Conservation (phyloP, 352 stramenopile genomes). For the Phytophthora kernoviae region DNA sequence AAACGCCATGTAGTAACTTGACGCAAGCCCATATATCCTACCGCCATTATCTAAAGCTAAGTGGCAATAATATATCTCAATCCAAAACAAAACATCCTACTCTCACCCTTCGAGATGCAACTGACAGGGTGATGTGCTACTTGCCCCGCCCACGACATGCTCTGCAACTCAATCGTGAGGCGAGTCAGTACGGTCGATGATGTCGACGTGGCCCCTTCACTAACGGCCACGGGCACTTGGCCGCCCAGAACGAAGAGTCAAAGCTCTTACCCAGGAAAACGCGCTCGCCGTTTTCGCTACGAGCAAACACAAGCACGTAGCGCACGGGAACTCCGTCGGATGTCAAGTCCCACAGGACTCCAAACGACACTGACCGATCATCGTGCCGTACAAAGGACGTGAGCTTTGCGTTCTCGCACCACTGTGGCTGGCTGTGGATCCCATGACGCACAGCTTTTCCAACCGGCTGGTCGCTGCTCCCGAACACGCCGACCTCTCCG, state of each 20-base stretch:
- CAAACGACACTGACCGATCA: constrained; percentile 29
- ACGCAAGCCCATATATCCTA: too few relatives aligned
- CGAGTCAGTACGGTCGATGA: constrained; percentile 18
- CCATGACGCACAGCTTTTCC: constrained; percentile 17
- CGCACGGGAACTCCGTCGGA: constrained; percentile 23
- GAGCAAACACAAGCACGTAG: constrained; percentile 37
- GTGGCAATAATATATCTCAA: background rate
- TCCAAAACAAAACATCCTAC: too few relatives aligned
- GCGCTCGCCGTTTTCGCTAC: constrained; percentile 16
- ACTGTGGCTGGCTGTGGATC: constrained; percentile 22
- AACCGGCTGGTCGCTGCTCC: constrained; percentile 16
- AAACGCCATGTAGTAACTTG: constrained; percentile 4
- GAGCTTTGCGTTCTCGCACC: constrained; percentile 27
- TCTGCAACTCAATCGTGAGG: constrained; percentile 34
- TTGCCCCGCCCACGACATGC: constrained; percentile 34
- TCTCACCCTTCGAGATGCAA: constrained; percentile 25
- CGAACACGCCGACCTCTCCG: constrained; percentile 40
- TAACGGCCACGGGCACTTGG: constrained; percentile 18
- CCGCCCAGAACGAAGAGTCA: constrained; percentile 19
- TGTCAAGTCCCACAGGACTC: constrained; percentile 33
- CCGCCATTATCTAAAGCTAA: background rate
- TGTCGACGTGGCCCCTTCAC: constrained; percentile 18
- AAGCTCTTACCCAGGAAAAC: constrained; percentile 41
- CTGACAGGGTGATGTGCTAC: constrained; percentile 21
- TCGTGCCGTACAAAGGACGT: constrained; percentile 23